phyloP scores from a whole-genome alignment of 345 rosid genomes.

The Anastatica hierochuntica region DNA sequence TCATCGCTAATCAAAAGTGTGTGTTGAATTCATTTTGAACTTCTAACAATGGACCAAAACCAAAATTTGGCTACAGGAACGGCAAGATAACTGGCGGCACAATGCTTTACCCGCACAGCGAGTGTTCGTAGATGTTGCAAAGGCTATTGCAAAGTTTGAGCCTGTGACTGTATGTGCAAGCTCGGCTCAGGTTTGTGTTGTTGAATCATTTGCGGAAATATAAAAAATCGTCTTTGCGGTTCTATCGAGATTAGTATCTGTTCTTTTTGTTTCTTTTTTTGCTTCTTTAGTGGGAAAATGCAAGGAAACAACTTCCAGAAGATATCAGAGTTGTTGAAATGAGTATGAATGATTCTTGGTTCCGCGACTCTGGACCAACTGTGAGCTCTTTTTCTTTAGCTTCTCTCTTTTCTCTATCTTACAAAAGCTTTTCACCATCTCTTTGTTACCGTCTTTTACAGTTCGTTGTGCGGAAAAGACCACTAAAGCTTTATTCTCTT shows the following conservation, averaged over 20 bases:
- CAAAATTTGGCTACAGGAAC: slow-evolving; percentile 61
- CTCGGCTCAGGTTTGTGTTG: slow-evolving; percentile 60
- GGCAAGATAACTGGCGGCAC: slow-evolving; percentile 86
- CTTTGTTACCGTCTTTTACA: slow-evolving; percentile 20
- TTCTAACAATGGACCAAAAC: too few relatives aligned
- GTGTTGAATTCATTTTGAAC: too few relatives aligned
- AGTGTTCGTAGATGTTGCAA: slow-evolving; percentile 56
- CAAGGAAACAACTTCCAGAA: slow-evolving; percentile 59
- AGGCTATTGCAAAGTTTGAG: slow-evolving; percentile 69
- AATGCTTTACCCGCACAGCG: slow-evolving; percentile 50
- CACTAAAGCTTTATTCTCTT: slow-evolving; percentile 11
- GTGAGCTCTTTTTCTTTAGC: slow-evolving; percentile 44
- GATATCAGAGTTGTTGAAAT: slow-evolving; percentile 75
- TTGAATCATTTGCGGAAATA: too few relatives aligned
- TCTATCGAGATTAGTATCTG: too few relatives aligned
- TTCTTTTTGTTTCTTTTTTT: slow-evolving; percentile 1
- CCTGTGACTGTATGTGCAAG: slow-evolving; percentile 88
- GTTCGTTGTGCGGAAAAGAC: slow-evolving; percentile 48
- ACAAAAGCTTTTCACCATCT: neutral
- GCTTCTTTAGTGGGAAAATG: slow-evolving; percentile 70
- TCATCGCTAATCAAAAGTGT: too few relatives aligned
- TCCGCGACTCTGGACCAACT: slow-evolving; percentile 92
- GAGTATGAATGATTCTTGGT: slow-evolving; percentile 96
- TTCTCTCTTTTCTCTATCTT: neutral
- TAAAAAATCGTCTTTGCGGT: too few relatives aligned